Base-by-base conservation (phyloP, 2,329 filamentous ascomycete species). In the Venturia nashicola region DNA sequence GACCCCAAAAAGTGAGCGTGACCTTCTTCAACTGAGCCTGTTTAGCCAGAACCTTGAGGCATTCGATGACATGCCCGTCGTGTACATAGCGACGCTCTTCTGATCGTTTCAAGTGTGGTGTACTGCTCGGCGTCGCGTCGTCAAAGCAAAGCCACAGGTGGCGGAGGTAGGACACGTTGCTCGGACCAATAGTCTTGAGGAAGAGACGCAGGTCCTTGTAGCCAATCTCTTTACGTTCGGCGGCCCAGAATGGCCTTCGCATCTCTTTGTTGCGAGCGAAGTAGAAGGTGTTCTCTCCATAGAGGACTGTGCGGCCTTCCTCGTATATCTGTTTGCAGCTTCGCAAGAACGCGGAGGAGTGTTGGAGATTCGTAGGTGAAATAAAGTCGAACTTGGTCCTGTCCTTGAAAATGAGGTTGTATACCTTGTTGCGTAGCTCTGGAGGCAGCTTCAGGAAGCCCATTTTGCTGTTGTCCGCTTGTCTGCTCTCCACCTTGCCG, bases 341-440 rank as follows among this genome's bases (percentile, higher is more conserved):
- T 36, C 76, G 72, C 36, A 82, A 72, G 42, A 82, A 74, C 5
- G 76, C 76, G 2, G 75, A 71, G 14, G 78, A 78, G 39, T 73
- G 74, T 65, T 61, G n/a, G 32, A 81, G 76, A 63, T 75, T 74
- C 20, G 66, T 64, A 3, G 74, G 72, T 7, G 67, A 60, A 16
- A 67, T 67, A 57, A 80, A 76, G 64, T 73, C 69, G 54, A 81
- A 66, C 39, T 69, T 65, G 3, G 70, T 61, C 1, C 71, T 67
- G 9, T 69, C 66, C 23, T 54, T 59, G 61, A 82, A 79, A 11
- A 78, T 65, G 9, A 73, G 66, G 4, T 75, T 72, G 67, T 82
- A 82, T 44, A 82, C 72, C 20, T 75, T 73, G 66, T 80, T 79
- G 16, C 80, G 75, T 5, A 82, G 66, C 67, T 82, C 80, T 18